Conservation (phyloP, 2,329 filamentous ascomycete species). For the Cladosporium sp. region DNA sequence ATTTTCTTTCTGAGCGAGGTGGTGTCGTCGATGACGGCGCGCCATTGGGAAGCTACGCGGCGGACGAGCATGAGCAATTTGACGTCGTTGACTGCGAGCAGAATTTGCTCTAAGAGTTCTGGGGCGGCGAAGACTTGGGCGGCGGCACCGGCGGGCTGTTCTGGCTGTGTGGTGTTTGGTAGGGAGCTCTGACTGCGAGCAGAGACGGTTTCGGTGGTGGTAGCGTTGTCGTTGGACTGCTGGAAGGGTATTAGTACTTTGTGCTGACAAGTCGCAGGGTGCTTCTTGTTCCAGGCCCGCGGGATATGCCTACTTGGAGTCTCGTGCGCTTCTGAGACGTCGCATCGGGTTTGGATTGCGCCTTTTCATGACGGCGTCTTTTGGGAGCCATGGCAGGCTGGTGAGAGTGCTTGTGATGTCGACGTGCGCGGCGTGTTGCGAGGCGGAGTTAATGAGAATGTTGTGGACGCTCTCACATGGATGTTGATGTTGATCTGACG, state of each 20-base stretch:
- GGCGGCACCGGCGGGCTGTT: neutral
- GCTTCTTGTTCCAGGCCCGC: too few species aligned
- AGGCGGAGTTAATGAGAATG: neutral
- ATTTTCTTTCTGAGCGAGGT: neutral
- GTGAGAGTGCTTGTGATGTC: neutral
- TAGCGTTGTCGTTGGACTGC: neutral
- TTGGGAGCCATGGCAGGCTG: neutral
- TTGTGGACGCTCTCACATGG: too few species aligned
- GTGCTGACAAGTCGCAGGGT: neutral
- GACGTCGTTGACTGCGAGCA: neutral
- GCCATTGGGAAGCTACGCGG: neutral
- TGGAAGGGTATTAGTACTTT: neutral
- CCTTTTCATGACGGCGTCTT: neutral
- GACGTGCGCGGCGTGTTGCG: neutral
- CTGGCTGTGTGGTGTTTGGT: neutral
- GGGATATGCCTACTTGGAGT: neutral
- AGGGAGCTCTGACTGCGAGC: too few species aligned
- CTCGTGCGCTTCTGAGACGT: neutral
- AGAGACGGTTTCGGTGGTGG: neutral
- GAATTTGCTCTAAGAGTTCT: neutral
- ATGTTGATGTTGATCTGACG: too few species aligned
- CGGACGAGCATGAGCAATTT: neutral
- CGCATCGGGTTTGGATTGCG: neutral
- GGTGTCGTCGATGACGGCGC: neutral
- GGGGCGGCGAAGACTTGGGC: neutral